Evolutionary conservation across 305 asterid species (phyloP), one percentile per base, ranked within the genome.

Genomic region (Fraxinus paxiana): DNA sequence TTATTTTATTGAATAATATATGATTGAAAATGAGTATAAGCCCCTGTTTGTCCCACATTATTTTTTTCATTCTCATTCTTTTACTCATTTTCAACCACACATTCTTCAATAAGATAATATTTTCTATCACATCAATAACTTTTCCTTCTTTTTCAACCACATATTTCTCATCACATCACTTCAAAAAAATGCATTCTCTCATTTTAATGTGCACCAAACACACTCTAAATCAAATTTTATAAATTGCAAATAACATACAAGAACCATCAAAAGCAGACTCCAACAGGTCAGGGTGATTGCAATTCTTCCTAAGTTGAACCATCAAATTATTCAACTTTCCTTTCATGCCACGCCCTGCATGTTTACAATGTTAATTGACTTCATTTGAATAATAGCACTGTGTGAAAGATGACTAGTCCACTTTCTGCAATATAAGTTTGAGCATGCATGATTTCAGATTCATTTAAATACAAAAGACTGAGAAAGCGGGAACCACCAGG

Each of bases 261-360:
- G 98, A 92, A 81, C 93, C 92, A 83, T 92, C 89, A 87, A 88
- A 96, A 70, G 87, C 90, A 74, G 98, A 90, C 89, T 96, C 97
- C 89, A 96, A 88, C 56, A 96, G 93, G 82, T 96, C 99, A 79
- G 99, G 99, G 81, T 96, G 98, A 89, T 92, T 91, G 92, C 99
- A 96, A 75, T 92, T 93, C 90, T 96, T 96, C 86, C 98, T 84
- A 17, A 96, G 98, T 85, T 96, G 99, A 82, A 94, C 0, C 98
- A 94, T 89, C 92, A 96, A 78, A 86, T 96, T 94, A 84, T 84
- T 89, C 80, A 96, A 96, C 86, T 83, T 94, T 78, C 94, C 98
- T 85, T 85, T 94, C 85, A 83, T 79, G 22, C 97, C 92, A 80
- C 78, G 38, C 79, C 88, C 99, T 94, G 97, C 91, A 91, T 35